A percentile compares a stretch with the other conserved stretches of the same genome.
Conservation (phyloP, 306 rosid species). For the Styphnolobium japonicum region DNA sequence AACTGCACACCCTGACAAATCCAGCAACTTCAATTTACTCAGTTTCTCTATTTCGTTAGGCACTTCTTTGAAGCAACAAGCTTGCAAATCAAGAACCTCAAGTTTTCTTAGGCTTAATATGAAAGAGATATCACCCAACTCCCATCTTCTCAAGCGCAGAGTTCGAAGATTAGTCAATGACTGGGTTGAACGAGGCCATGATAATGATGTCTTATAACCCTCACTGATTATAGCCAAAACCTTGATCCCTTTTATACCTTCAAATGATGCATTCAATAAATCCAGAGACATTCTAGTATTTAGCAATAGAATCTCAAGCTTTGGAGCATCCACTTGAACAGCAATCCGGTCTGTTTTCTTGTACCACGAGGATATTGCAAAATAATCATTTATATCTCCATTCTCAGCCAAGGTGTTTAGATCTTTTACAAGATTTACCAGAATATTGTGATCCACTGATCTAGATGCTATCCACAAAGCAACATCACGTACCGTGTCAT, state of each 20-base stretch:
- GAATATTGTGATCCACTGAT: not conserved
- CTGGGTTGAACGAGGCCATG: not conserved
- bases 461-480: slow-evolving; percentile 11
- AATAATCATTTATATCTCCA: not conserved
- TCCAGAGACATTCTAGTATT: not conserved
- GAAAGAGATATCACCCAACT: not conserved
- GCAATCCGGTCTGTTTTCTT: not conserved
- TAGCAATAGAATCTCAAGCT: slow-evolving; percentile 1
- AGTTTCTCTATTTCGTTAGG: not conserved
- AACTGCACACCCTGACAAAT: not conserved
- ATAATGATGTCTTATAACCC: not conserved
- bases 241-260: slow-evolving; percentile 8
- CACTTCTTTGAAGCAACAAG: not conserved
- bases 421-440: not conserved
- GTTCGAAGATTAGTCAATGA: not conserved
- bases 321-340: slow-evolving; percentile 13
- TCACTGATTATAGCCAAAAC: not conserved
- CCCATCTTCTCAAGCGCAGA: not conserved
- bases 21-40: not conserved
- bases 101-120: not conserved
- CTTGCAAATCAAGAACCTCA: slow-evolving; percentile 12
- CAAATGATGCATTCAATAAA: not conserved
- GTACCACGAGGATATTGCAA: slow-evolving; percentile 13
- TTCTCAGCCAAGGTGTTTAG: not conserved
- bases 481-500: slow-evolving; percentile 20